A percentile compares a stretch with the other conserved stretches of the same genome.
Conservation (phyloP, 108 stramenopile genomes). For the Fragilaria crotonensis region DNA sequence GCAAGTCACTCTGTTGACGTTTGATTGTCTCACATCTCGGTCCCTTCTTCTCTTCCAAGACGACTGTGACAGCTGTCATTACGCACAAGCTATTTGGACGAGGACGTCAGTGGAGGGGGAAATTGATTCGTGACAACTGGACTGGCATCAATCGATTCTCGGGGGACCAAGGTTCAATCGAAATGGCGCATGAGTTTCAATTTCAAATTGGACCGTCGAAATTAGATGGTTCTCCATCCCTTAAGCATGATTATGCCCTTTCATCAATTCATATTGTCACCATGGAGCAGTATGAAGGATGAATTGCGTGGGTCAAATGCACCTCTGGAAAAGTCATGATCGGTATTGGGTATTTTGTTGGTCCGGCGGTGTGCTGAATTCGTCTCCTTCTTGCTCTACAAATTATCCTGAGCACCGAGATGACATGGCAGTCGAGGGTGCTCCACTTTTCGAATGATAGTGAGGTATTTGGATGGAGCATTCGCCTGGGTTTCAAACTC, state of each 20-base stretch:
- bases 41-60: too few relatives aligned
- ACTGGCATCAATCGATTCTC: background rate
- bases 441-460: too few relatives aligned
- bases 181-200: too few relatives aligned
- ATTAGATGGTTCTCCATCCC: too few relatives aligned
- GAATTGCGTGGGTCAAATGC: background rate
- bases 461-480: too few relatives aligned
- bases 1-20: too few relatives aligned
- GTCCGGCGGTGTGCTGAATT: background rate
- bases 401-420: too few relatives aligned
- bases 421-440: too few relatives aligned
- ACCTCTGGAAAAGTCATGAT: background rate
- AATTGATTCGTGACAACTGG: background rate
- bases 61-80: background rate
- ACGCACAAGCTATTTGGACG: background rate
- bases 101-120: background rate
- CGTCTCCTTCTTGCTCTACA: background rate
- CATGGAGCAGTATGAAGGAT: background rate
- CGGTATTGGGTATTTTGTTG: background rate
- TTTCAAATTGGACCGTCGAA: too few relatives aligned
- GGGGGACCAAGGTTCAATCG: too few relatives aligned
- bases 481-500: too few relatives aligned
- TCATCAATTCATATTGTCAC: background rate
- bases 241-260: background rate
- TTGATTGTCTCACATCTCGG: too few relatives aligned